A percentile compares a stretch with the other conserved stretches of the same genome.
These are phyloP conservation scores for Mycena indigotica DNA, from an alignment of 768 basidiomycete species.

Conservation along the genomic window DNA sequence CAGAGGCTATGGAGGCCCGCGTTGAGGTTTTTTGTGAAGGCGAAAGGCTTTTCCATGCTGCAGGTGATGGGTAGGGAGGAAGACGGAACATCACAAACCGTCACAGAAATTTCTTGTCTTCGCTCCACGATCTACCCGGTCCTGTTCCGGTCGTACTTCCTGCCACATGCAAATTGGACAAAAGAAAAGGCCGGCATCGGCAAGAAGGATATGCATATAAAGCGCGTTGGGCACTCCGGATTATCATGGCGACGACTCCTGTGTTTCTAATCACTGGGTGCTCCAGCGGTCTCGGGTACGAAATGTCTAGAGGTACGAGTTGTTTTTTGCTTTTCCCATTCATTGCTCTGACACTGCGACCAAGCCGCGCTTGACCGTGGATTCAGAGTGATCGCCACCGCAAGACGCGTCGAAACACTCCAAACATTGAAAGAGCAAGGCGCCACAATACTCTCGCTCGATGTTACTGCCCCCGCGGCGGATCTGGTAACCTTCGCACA, in stretches of 20 bases:
- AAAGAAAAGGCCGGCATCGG: too few relatives aligned
- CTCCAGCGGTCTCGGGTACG: not conserved
- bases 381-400: not conserved
- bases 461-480: not conserved
- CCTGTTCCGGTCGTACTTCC: too few relatives aligned
- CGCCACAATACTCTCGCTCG: not conserved
- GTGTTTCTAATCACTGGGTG: not conserved
- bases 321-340: not conserved
- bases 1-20: slow-evolving; percentile 39
- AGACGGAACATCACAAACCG: not conserved
- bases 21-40: not conserved
- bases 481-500: not conserved
- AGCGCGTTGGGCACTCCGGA: not conserved
- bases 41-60: slow-evolving; percentile 37
- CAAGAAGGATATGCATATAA: not conserved
- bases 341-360: not conserved
- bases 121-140: too few relatives aligned
- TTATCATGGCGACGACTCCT: not conserved
- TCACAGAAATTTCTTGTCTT: not conserved
- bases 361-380: not conserved
- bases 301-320: not conserved
- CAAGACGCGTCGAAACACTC: not conserved
- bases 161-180: too few relatives aligned
- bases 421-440: not conserved
- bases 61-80: slow-evolving; percentile 38